Evolutionary conservation across 208 protist genomes (phyloP).

Genomic region (Porcisia hertigi): DNA sequence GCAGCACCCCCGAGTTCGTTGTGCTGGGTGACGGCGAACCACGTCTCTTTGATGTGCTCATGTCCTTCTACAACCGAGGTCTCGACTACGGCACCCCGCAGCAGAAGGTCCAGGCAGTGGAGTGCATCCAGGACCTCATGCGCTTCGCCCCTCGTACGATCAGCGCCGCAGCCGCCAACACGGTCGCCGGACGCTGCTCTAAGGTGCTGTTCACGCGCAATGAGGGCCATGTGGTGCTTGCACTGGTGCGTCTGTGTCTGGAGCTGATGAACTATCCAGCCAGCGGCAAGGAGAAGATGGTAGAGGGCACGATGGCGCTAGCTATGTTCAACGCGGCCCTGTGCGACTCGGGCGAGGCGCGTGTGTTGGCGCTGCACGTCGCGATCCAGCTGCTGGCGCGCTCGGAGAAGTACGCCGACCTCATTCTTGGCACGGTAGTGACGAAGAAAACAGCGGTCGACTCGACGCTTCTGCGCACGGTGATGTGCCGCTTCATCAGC

Average conservation of each 20-base stretch:
- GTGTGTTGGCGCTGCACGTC: slow-evolving; percentile 74
- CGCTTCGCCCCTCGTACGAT: slow-evolving; percentile 71
- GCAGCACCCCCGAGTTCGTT: slow-evolving; percentile 57
- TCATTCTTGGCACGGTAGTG: slow-evolving; percentile 87
- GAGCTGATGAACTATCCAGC: slow-evolving; percentile 82
- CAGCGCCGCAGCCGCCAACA: slow-evolving; percentile 73
- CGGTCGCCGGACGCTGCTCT: slow-evolving; percentile 85
- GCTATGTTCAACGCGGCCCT: slow-evolving; percentile 90
- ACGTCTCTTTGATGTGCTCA: slow-evolving; percentile 82
- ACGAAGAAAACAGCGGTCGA: slow-evolving; percentile 84
- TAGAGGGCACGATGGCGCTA: slow-evolving; percentile 87
- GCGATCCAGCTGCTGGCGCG: slow-evolving; percentile 76
- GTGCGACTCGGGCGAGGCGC: slow-evolving; percentile 82
- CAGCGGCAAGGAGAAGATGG: slow-evolving; percentile 90
- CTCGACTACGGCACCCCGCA: slow-evolving; percentile 87
- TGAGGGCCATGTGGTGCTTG: slow-evolving; percentile 82
- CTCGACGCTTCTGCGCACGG: slow-evolving; percentile 75
- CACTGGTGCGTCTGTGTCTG: slow-evolving; percentile 81
- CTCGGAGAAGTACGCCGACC: slow-evolving; percentile 83
- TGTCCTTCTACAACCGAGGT: slow-evolving; percentile 86
- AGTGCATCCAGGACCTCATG: slow-evolving; percentile 90
- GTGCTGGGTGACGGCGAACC: slow-evolving; percentile 79
- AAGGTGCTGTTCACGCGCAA: slow-evolving; percentile 92
- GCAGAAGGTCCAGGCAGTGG: slow-evolving; percentile 88
- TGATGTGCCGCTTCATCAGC: slow-evolving; percentile 91